A percentile compares a stretch with the other conserved stretches of the same genome.
Conservation (phyloP, 805 yeast species). For the Suhomyces sp. region DNA sequence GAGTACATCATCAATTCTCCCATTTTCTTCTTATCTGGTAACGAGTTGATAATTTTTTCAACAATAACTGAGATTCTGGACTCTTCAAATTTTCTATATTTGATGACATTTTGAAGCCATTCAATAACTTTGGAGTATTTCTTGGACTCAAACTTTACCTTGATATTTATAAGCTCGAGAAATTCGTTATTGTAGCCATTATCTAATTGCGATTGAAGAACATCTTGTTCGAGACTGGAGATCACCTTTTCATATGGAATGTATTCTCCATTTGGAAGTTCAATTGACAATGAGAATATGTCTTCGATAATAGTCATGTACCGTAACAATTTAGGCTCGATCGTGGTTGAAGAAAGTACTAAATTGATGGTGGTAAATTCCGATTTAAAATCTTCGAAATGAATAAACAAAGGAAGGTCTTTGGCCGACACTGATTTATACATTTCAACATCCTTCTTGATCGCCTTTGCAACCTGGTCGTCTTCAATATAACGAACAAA, state of each 20-base stretch:
- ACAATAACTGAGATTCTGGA: constrained; percentile 65
- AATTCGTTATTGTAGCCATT: constrained; percentile 60
- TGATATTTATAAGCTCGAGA: constrained; percentile 64
- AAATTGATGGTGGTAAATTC: constrained; percentile 72
- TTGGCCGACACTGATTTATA: constrained; percentile 26
- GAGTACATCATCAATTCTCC: constrained; percentile 68
- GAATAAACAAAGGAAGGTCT: constrained; percentile 66
- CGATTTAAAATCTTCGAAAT: constrained; percentile 76
- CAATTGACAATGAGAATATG: constrained; percentile 71
- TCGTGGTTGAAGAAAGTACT: constrained; percentile 53
- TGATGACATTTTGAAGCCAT: constrained; percentile 72
- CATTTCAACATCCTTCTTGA: constrained; percentile 17
- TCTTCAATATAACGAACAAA: constrained; percentile 27
- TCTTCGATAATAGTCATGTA: constrained; percentile 64
- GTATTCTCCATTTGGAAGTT: constrained; percentile 55
- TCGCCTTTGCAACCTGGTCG: constrained; percentile 18
- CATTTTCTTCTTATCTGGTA: constrained; percentile 63
- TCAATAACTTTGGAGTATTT: constrained; percentile 69
- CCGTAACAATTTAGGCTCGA: constrained; percentile 56
- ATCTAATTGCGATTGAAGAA: constrained; percentile 57
- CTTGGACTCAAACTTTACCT: constrained; percentile 56
- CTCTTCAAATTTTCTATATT: constrained; percentile 68
- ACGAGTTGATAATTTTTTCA: constrained; percentile 57
- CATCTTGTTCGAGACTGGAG: constrained; percentile 66
- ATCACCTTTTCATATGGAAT: constrained; percentile 78